Base-by-base conservation (phyloP, 495 filamentous ascomycete species). In the Penicillium verhagenii region DNA sequence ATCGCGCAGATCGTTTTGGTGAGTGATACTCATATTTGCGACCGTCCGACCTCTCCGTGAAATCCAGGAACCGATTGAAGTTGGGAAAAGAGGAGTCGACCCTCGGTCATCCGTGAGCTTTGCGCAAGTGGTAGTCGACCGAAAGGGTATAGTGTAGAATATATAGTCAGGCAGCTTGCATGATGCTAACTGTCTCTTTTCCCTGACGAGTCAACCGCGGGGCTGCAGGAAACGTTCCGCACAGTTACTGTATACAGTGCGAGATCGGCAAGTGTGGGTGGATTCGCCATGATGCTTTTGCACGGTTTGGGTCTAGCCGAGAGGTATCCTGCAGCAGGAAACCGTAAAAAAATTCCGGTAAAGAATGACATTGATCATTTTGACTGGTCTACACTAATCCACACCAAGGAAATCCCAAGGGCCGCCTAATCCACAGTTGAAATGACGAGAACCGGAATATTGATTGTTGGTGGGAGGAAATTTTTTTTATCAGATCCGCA, bases 11-110 rank as follows among this genome's bases (percentile, higher is more conserved):
- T 65, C 42, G 42, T 64, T 50, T 21, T 59, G 23, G 8, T 61
- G 54, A 28, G 66, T 63, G 35, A 60, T 64, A 20, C 66, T 65
- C 72, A 72, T 74, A 43, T 21, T 68, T 39, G 47, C 42, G 47
- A 42, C 49, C 37, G 50, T 50, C 51, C 50, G 53, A 51, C 51
- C 45, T 56, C n/a, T 33, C 29, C 56, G 45, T 35, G 47, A 62
- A 48, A 40, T 51, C 46, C 43, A 54, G 45, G 33, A 31, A 45
- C 13, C 40, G 26, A 19, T 37, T 50, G 21, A 53, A 49, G 31
- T 50, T 6, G 37, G 39, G 35, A 45, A 23, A 42, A 38, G 38
- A 26, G 47, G 50, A 43, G 11, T 60, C 31, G 47, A 42, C 52
- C 33, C 37, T 44, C 42, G 55, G 47, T 33, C 45, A 43, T 29